phyloP scores from a whole-genome alignment of 1,139 yeast genomes.

The Pichia sp. region DNA sequence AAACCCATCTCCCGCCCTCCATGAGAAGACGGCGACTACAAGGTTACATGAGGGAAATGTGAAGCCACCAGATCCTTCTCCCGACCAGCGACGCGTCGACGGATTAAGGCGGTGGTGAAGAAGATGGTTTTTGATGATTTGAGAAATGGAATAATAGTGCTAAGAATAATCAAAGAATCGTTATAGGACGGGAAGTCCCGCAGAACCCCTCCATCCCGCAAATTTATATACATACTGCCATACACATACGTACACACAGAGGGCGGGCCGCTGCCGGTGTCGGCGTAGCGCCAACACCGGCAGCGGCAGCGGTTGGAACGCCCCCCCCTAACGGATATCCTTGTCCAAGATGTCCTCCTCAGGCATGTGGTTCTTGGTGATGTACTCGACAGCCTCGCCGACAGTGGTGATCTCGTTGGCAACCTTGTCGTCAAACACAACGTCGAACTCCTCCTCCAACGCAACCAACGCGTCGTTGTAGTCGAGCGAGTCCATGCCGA shows the following conservation, averaged over 20 bases:
- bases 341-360: conserved; percentile 33
- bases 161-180: background rate
- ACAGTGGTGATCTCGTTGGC: conserved; percentile 61
- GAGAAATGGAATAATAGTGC: too few relatives aligned
- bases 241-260: background rate
- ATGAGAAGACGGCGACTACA: too few relatives aligned
- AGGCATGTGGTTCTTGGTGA: conserved; percentile 35
- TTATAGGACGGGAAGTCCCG: background rate
- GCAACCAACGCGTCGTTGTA: conserved; percentile 64
- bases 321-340: conserved; percentile 33
- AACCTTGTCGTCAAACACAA: conserved; percentile 59
- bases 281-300: too few relatives aligned
- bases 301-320: too few relatives aligned
- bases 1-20: too few relatives aligned
- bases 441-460: conserved; percentile 60
- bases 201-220: too few relatives aligned
- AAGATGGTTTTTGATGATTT: too few relatives aligned
- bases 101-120: too few relatives aligned
- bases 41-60: too few relatives aligned
- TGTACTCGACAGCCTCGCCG: conserved; percentile 58
- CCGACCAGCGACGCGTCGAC: too few relatives aligned
- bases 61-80: too few relatives aligned
- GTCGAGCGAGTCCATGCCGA: conserved; percentile 60
- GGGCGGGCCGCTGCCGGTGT: background rate
- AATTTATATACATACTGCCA: background rate